Evolutionary conservation across 1,284 basidiomycete genomes (phyloP).

Genomic region (Mycocalia duriaeana): DNA sequence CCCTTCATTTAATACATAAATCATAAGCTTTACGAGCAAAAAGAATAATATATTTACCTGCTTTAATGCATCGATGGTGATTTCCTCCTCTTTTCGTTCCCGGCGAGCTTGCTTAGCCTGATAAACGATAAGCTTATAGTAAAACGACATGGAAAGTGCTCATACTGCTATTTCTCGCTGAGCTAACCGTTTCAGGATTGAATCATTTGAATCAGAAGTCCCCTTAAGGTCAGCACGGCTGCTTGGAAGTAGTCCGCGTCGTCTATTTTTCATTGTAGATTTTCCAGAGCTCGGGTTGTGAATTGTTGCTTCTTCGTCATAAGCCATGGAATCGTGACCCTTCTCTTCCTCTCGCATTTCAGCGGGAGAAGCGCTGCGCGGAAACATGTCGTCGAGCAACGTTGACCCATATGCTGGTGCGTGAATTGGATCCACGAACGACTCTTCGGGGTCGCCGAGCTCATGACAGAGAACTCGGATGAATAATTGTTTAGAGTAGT

Average conservation of each 20-base stretch:
- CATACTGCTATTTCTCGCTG: too few relatives aligned
- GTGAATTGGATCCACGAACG: constrained; percentile 12
- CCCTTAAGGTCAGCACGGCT: constrained; percentile 11
- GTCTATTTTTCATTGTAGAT: constrained; percentile 4
- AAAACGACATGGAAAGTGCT: too few relatives aligned
- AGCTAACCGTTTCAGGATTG: too few relatives aligned
- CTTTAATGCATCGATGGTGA: constrained; percentile 29
- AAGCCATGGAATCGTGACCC: background rate
- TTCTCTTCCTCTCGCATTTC: constrained; percentile 18
- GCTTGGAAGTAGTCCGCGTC: constrained; percentile 16
- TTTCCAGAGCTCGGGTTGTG: constrained; percentile 4
- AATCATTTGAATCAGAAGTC: background rate
- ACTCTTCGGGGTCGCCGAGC: constrained; percentile 26
- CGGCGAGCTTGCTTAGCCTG: constrained; percentile 16
- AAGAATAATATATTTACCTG: constrained; percentile 18
- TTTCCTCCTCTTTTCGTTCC: constrained; percentile 21
- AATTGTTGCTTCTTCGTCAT: constrained; percentile 8
- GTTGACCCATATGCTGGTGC: constrained; percentile 3
- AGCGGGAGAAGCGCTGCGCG: constrained; percentile 39
- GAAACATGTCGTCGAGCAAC: constrained; percentile 19
- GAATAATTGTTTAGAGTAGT: constrained; percentile 63
- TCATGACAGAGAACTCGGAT: constrained; percentile 61
- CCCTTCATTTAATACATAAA: constrained; percentile 28
- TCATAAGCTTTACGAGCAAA: too few relatives aligned
- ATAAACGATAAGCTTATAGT: too few relatives aligned